These are phyloP conservation scores for Clarkia xantiana DNA, from an alignment of 345 rosid genomes.

Conservation along the genomic window DNA sequence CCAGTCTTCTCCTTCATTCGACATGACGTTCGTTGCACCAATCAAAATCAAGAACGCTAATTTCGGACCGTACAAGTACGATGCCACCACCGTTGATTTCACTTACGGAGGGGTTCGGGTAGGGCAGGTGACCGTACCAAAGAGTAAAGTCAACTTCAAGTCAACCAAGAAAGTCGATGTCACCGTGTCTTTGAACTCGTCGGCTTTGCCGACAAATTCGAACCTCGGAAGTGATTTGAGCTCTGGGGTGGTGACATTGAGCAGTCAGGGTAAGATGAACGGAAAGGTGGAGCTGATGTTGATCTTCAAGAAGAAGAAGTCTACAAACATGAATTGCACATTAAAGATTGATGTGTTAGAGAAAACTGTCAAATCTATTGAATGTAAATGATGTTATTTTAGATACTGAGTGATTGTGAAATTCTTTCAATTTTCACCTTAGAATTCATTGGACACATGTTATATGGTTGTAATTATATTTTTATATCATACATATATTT, in stretches of 20 bases:
- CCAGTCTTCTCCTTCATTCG: not conserved
- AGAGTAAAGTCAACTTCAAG: constrained; percentile 1
- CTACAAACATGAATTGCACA: constrained; percentile 10
- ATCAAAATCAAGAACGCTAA: constrained; percentile 3
- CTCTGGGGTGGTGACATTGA: constrained; percentile 1
- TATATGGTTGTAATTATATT: too few species aligned
- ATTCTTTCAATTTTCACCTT: too few species aligned
- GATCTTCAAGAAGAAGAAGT: constrained; percentile 14
- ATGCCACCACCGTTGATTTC: constrained; percentile 4
- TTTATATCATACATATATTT: too few species aligned
- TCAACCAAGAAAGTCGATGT: constrained; percentile 4
- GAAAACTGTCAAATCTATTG: not conserved
- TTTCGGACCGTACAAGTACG: constrained; percentile 5
- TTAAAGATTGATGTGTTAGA: constrained; percentile 3
- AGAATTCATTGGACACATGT: too few species aligned
- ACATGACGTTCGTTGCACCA: not conserved
- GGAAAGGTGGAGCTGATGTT: constrained; percentile 9
- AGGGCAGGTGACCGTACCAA: not conserved
- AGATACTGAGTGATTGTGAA: too few species aligned
- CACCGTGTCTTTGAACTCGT: not conserved
- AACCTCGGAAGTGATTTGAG: not conserved
- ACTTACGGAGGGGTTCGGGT: not conserved
- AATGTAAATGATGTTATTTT: constrained; percentile 5
- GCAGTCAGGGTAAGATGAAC: constrained; percentile 3
- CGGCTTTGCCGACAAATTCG: not conserved